Evolutionary conservation across 768 basidiomycete genomes (phyloP).

Genomic region (Agaricus subrufescens): DNA sequence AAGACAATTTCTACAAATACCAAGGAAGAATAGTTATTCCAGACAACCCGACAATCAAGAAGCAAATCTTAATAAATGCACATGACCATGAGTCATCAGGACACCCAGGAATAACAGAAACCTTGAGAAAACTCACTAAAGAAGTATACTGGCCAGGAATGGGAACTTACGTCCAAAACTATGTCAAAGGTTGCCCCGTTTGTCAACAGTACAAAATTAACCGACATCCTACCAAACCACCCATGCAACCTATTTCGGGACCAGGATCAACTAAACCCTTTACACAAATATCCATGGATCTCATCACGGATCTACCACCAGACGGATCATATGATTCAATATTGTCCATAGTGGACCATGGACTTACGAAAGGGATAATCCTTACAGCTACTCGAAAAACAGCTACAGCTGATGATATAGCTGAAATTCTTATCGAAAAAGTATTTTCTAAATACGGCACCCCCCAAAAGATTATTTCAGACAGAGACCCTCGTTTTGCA

Average conservation of each 20-base stretch:
- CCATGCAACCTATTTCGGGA: conserved; percentile 8
- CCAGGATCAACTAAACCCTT: conserved; percentile 7
- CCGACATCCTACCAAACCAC: conserved; percentile 7
- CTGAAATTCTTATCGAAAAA: no score
- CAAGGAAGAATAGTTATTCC: conserved; percentile 5
- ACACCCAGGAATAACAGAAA: conserved; percentile 12
- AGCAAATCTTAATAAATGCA: not conserved
- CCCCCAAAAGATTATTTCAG: no score
- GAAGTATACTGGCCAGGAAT: conserved; percentile 21
- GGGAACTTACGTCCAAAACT: conserved; percentile 12
- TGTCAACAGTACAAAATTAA: conserved; percentile 19
- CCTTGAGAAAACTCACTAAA: not conserved
- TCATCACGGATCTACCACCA: no score
- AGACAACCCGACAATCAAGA: not conserved
- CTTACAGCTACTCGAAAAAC: no score
- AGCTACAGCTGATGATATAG: no score
- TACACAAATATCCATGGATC: not conserved
- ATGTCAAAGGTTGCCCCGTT: conserved; percentile 15
- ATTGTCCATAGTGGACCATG: no score
- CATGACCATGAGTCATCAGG: conserved; percentile 10
- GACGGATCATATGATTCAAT: no score
- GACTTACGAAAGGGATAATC: no score
- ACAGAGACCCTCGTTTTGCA: no score
- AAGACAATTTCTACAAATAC: no score
- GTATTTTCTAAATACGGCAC: no score